Evolutionary conservation across 2,329 filamentous ascomycete species (phyloP).

Genomic region (Cadophora sp.): DNA sequence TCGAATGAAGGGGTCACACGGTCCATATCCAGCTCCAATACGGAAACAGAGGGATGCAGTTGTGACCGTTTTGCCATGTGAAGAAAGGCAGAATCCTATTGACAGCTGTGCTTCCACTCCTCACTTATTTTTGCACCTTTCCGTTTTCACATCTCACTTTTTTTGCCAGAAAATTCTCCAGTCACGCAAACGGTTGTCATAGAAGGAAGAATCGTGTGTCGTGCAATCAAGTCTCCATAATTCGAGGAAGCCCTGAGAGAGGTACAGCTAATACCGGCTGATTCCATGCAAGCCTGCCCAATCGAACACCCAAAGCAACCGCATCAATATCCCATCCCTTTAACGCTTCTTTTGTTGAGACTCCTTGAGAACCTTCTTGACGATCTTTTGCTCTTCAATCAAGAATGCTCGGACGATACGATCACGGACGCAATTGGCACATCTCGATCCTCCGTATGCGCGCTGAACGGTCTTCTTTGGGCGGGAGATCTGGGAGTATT

Average conservation of each 20-base stretch:
- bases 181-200: conserved; percentile 1
- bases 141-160: neutral
- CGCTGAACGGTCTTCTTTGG: conserved; percentile 99
- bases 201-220: conserved; percentile 12
- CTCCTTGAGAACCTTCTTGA: conserved; percentile 99
- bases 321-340: conserved; percentile 36
- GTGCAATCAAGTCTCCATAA: conserved; percentile 42
- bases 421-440: conserved; percentile 98
- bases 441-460: conserved; percentile 97
- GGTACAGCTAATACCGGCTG: conserved; percentile 46
- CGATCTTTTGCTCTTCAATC: conserved; percentile 99
- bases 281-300: conserved; percentile 45
- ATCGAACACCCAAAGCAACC: conserved; percentile 46
- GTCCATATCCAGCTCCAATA: too few species aligned
- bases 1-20: too few species aligned
- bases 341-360: conserved; percentile 70
- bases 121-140: neutral
- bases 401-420: conserved; percentile 97
- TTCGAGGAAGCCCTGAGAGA: conserved; percentile 42
- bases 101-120: neutral
- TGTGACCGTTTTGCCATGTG: too few species aligned
- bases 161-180: neutral
- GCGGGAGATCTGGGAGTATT: conserved; percentile 96
- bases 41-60: too few species aligned
- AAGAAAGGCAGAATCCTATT: too few species aligned